A percentile compares a stretch with the other conserved stretches of the same genome.
Conservation (phyloP, 2,329 filamentous ascomycete species). For the Helminthosporium solani region DNA sequence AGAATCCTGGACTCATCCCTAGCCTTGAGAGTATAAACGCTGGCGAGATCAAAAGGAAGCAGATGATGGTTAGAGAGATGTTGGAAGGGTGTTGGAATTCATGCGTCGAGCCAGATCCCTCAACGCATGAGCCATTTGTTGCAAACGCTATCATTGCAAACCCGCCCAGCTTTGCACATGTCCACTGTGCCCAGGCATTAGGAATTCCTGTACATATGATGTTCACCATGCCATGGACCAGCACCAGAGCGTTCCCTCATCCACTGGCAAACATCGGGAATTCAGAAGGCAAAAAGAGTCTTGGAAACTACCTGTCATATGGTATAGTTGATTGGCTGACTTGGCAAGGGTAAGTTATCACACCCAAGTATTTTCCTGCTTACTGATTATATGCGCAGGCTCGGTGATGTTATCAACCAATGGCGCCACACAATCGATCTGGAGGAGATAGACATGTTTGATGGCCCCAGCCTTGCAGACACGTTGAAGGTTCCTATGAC, state of each 20-base stretch:
- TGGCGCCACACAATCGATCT: slow-evolving; percentile 46
- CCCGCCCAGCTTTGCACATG: slow-evolving; percentile 72
- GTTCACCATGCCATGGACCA: slow-evolving; percentile 68
- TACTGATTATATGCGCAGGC: slow-evolving; percentile 3
- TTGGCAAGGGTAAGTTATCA: slow-evolving; percentile 47
- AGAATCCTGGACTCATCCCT: slow-evolving; percentile 47
- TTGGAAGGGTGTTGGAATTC: slow-evolving; percentile 35
- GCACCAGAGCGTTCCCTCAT: slow-evolving; percentile 49
- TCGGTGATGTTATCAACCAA: slow-evolving; percentile 50
- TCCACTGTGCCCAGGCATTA: slow-evolving; percentile 70
- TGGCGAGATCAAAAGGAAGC: slow-evolving; percentile 38
- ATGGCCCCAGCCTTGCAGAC: slow-evolving; percentile 42
- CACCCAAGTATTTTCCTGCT: no score
- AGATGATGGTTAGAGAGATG: slow-evolving; percentile 26
- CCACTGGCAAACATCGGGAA: slow-evolving; percentile 51
- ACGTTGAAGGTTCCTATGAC: slow-evolving; percentile 45
- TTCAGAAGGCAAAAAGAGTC: slow-evolving; percentile 5
- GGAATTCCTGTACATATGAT: slow-evolving; percentile 75
- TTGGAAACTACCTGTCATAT: slow-evolving; percentile 50
- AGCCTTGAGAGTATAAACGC: slow-evolving; percentile 21
- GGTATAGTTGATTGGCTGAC: slow-evolving; percentile 51
- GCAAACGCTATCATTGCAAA: slow-evolving; percentile 78
- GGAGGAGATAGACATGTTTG: slow-evolving; percentile 39
- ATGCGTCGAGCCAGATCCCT: slow-evolving; percentile 41
- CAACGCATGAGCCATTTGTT: slow-evolving; percentile 64